A percentile compares a stretch with the other conserved stretches of the same genome.
phyloP scores from a whole-genome alignment of 2,329 filamentous ascomycete genomes.

The Diatrype stigma region DNA sequence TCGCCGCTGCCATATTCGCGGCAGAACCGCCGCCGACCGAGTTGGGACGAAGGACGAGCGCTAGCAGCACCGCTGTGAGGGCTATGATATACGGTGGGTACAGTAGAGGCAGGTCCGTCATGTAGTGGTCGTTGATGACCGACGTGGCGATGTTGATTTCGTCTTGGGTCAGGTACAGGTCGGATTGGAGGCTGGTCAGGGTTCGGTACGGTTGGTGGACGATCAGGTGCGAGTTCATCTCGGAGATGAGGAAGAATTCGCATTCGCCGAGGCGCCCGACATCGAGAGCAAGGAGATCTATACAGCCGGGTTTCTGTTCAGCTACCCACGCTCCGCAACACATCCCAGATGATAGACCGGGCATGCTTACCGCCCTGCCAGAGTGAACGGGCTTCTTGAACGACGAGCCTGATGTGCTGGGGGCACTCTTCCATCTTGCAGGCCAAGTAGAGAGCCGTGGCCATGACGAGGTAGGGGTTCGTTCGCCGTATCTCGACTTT shows the following conservation, averaged over 20 bases:
- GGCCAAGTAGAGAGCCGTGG: constrained; percentile 91
- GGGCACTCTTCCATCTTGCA: constrained; percentile 98
- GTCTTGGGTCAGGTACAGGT: constrained; percentile 70
- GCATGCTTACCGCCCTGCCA: constrained; percentile 61
- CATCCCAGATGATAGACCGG: neutral
- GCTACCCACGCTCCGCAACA: constrained; percentile 3
- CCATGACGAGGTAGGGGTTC: constrained; percentile 87
- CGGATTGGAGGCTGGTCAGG: constrained; percentile 64
- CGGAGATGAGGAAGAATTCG: constrained; percentile 88
- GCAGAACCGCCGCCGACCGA: constrained; percentile 25
- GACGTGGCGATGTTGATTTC: constrained; percentile 74
- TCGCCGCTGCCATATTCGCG: constrained; percentile 45
- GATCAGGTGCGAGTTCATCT: constrained; percentile 86
- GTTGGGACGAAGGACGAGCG: constrained; percentile 71
- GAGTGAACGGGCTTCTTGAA: constrained; percentile 77
- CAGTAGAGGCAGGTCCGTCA: constrained; percentile 84
- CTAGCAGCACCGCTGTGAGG: constrained; percentile 79
- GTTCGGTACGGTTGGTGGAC: constrained; percentile 88
- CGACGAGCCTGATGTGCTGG: constrained; percentile 89
- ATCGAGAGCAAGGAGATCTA: constrained; percentile 69
- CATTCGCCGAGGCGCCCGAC: constrained; percentile 85
- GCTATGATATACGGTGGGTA: constrained; percentile 84
- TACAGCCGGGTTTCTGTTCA: constrained; percentile 3
- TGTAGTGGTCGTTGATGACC: constrained; percentile 87
- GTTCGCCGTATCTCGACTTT: constrained; percentile 87